Evolutionary conservation across 2,329 filamentous ascomycete genomes (phyloP).

Genomic region (Beauveria scarabaeidicola): DNA sequence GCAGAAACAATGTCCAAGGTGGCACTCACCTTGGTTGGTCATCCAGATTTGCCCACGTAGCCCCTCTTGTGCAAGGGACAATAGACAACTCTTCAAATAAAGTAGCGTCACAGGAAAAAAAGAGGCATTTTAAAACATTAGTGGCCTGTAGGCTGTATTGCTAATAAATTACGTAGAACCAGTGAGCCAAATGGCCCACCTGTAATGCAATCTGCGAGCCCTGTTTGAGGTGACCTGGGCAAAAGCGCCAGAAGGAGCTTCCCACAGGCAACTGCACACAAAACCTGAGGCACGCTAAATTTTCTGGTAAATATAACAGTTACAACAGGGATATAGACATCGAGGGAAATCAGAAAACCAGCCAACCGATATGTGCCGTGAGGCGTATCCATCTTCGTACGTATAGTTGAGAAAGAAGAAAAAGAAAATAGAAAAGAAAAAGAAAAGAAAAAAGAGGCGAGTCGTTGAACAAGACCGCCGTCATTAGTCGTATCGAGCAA

Average conservation of each 20-base stretch:
- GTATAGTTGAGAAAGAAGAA: conserved; percentile 14
- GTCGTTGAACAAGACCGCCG: not conserved
- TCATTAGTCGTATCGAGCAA: not conserved
- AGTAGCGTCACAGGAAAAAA: not conserved
- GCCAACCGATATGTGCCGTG: conserved; percentile 23
- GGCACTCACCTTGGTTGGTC: not conserved
- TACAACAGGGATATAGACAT: conserved; percentile 6
- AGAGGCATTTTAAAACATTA: not conserved
- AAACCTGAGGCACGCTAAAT: not conserved
- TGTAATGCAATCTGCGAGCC: not conserved
- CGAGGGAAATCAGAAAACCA: conserved; percentile 3
- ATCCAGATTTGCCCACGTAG: not conserved
- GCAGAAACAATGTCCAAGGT: not conserved
- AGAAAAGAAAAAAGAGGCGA: not conserved
- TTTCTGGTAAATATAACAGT: not conserved
- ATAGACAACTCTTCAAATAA: not conserved
- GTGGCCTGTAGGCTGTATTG: conserved; percentile 8
- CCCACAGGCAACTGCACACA: not conserved
- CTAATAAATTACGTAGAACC: conserved; percentile 6
- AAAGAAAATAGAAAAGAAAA: not conserved
- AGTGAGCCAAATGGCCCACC: not conserved
- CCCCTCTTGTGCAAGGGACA: not conserved
- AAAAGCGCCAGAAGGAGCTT: not conserved
- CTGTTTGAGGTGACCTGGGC: not conserved
- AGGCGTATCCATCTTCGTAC: conserved; percentile 31